Evolutionary conservation across 371 early-diverging fungal genomes (phyloP), one percentile per base, ranked within the genome.

Genomic region (Phascolomyces articulosus): DNA sequence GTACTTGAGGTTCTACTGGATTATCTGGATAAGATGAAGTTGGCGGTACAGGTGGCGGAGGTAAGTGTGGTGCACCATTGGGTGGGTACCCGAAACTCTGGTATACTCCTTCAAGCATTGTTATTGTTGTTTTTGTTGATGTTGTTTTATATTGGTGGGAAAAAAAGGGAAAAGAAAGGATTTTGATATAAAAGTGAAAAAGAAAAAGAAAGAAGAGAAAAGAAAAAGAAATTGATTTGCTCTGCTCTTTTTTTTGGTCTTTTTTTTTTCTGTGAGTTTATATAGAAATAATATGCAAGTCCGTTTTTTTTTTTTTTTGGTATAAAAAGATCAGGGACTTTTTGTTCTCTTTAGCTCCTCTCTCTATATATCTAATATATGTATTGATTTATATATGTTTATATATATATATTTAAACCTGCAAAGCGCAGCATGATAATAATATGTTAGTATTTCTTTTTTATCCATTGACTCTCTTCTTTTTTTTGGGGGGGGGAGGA

Each of bases 21-120:
- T 55, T 55, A 24, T 55, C 56, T 31, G 56, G 29, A 29, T 55
- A 55, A 8, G 56, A 15, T 31, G 56, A 28, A 2, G 59, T 18
- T 23, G 59, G 27, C 26, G 34, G 58, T 57, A n/a, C 31, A 20
- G 59, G 41, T 28, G 59, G 40, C 23, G 59, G 44, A 47, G 59
- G 48, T 18, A 47, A 47, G 34, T 34, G 48, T 59, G 59, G 59
- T 24, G 59, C 27, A 16, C 26, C 44, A 20, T 26, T 59, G 20
- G 59, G 44, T 27, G 41, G 59, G 24, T 59, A 59, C 29, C 23
- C 40, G 59, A 53, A 54, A 28, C 40, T 54, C 18, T 54, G 54
- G 38, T 62, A 53, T 16, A 51, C 47, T 24, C 54, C 62, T 40
- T 53, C 62, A 40, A 62, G 54, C 62, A 62, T 62, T 47, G 8